Conservation (phyloP, 2,329 filamentous ascomycete genomes). For the Aspergillus sp. region DNA sequence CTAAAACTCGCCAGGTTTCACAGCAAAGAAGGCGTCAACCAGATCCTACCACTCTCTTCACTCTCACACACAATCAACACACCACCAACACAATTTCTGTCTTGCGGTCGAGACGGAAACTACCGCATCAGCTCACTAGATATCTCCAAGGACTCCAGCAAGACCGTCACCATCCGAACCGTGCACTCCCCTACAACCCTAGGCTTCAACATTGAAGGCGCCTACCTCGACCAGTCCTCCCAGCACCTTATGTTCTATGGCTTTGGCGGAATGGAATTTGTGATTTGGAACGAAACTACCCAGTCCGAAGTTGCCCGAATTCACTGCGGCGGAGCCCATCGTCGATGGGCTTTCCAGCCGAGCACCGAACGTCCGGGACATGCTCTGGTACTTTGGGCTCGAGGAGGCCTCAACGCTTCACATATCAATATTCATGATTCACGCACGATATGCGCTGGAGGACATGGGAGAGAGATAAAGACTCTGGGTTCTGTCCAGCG, state of each 20-base stretch:
- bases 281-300: conserved; percentile 77
- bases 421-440: conserved; percentile 48
- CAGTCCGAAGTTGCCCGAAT: conserved; percentile 72
- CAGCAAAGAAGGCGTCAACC: conserved; percentile 69
- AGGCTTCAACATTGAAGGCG: conserved; percentile 75
- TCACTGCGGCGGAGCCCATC: conserved; percentile 83
- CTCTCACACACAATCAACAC: conserved; percentile 19
- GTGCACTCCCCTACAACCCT: conserved; percentile 73
- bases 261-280: conserved; percentile 77
- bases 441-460: conserved; percentile 65
- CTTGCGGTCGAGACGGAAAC: conserved; percentile 76
- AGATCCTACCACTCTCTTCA: conserved; percentile 50
- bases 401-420: conserved; percentile 62
- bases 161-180: conserved; percentile 47
- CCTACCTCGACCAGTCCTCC: conserved; percentile 59
- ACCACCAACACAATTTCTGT: conserved; percentile 57
- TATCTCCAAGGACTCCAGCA: conserved; percentile 29
- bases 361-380: conserved; percentile 32
- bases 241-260: conserved; percentile 74
- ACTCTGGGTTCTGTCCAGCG: conserved; percentile 55
- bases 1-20: conserved; percentile 45
- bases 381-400: conserved; percentile 74
- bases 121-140: conserved; percentile 66
- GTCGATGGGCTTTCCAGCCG: conserved; percentile 68
- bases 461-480: conserved; percentile 87